Conservation (phyloP, 2,329 filamentous ascomycete genomes). For the Aureobasidium sp. region DNA sequence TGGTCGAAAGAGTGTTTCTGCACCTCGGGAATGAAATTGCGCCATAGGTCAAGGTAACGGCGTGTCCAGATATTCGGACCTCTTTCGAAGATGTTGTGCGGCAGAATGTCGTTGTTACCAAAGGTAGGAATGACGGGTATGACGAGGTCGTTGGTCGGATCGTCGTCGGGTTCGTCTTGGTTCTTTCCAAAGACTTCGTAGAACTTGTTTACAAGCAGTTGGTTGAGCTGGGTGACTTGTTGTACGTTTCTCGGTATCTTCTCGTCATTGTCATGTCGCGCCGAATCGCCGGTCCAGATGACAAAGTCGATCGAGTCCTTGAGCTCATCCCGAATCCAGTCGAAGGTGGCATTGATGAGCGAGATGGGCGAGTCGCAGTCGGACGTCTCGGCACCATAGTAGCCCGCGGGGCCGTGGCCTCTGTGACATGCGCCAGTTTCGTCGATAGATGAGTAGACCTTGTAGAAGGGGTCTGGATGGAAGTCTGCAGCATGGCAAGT, state of each 20-base stretch:
- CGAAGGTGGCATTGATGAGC: slow-evolving; percentile 80
- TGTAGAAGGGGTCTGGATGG: slow-evolving; percentile 86
- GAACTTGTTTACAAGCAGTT: slow-evolving; percentile 69
- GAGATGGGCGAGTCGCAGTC: slow-evolving; percentile 80
- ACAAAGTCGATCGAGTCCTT: slow-evolving; percentile 34
- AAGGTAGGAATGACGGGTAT: slow-evolving; percentile 85
- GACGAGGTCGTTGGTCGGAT: slow-evolving; percentile 52
- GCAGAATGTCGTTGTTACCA: slow-evolving; percentile 95
- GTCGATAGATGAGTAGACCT: slow-evolving; percentile 64
- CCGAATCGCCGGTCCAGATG: slow-evolving; percentile 35
- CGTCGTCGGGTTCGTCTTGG: slow-evolving; percentile 42
- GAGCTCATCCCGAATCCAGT: slow-evolving; percentile 61
- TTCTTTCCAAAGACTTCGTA: slow-evolving; percentile 60
- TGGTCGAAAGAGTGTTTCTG: slow-evolving; percentile 86
- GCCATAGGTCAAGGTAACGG: slow-evolving; percentile 72
- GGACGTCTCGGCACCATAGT: slow-evolving; percentile 76
- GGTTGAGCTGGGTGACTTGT: slow-evolving; percentile 74
- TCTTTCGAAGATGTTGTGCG: slow-evolving; percentile 83
- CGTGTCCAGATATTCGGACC: slow-evolving; percentile 85
- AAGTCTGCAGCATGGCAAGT: slow-evolving; percentile 55
- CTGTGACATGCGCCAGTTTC: slow-evolving; percentile 70
- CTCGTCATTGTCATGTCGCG: slow-evolving; percentile 36
- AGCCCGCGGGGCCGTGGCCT: slow-evolving; percentile 66
- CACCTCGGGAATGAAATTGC: slow-evolving; percentile 79
- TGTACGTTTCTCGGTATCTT: slow-evolving; percentile 63